A percentile compares a stretch with the other conserved stretches of the same genome.
These are phyloP conservation scores for Decorospora gaudefroyi DNA, from an alignment of 2,329 filamentous ascomycete species.

Conservation along the genomic window DNA sequence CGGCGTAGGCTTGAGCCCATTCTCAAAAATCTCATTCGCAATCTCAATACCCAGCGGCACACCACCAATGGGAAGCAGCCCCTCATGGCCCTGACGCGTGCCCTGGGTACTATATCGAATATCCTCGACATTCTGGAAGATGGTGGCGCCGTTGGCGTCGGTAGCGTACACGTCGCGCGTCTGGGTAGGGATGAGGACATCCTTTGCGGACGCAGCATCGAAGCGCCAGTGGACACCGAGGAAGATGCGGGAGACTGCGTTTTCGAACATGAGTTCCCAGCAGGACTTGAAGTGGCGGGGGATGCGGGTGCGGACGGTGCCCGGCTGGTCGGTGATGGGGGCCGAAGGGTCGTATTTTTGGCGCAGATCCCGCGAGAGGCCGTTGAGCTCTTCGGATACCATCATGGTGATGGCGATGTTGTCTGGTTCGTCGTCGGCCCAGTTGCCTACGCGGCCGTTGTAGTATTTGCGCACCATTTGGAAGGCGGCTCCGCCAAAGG, in stretches of 20 bases:
- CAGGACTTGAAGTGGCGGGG: constrained; percentile 22
- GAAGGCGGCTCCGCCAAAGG: constrained; percentile 32
- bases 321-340: constrained; percentile 30
- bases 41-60: constrained; percentile 20
- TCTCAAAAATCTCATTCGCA: constrained; percentile 19
- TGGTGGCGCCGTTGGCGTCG: constrained; percentile 12
- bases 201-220: constrained; percentile 31
- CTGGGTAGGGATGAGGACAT: constrained; percentile 20
- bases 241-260: constrained; percentile 34
- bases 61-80: constrained; percentile 17
- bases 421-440: constrained; percentile 26
- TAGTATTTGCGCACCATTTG: constrained; percentile 33
- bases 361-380: constrained; percentile 31
- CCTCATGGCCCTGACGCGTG: constrained; percentile 13
- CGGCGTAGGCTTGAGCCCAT: constrained; percentile 15
- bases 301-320: constrained; percentile 31
- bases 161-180: constrained; percentile 16
- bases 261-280: constrained; percentile 39
- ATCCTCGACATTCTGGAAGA: constrained; percentile 19
- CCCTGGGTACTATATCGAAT: constrained; percentile 15
- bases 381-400: constrained; percentile 34
- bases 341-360: constrained; percentile 27
- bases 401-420: constrained; percentile 27
- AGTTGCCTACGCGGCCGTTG: constrained; percentile 26
- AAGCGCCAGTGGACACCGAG: constrained; percentile 39